Evolutionary conservation across 352 stramenopile genomes (phyloP), one percentile per base, ranked within the genome.

Genomic region (Peronospora tabacina): DNA sequence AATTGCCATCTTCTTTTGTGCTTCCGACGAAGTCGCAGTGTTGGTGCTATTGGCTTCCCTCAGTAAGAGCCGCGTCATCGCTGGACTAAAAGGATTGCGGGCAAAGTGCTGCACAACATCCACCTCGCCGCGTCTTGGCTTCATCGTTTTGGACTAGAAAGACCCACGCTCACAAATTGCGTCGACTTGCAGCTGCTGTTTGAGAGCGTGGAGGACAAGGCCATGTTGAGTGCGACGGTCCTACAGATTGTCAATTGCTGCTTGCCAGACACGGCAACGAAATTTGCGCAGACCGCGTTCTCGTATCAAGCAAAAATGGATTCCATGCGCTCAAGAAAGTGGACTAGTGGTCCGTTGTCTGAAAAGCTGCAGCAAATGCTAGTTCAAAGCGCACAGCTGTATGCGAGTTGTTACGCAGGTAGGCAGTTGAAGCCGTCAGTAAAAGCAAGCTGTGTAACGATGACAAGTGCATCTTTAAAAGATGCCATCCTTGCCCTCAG

Each of bases 181-280:
- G 32, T 68, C 3, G 65, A 74, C 19, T 41, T 74, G 48, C 56
- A 74, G 34, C 32, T 74, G 20, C 32, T 63, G 7, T 57, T 61
- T 19, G 57, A 70, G 42, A 55, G 41, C 22, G 2, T 44, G 11
- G 39, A 60, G n/a, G 46, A 71, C 19, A 28, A 24, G 4, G 28
- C 39, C 2, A 26, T 29, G 15, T 16, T 44, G 9, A 29, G 54
- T 16, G 54, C 49, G 30, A 36, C 49, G 49, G 33, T 64, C 7
- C 29, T 65, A 32, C 44, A 58, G 33, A 54, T 70, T 32, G 34
- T 39, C 17, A 36, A 38, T 2, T 13, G 16, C 32, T 55, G 22
- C 38, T 60, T 17, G n/a, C 30, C 32, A 33, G 12, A 50, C 20
- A 3, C 19, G 3, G 12, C 33, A n/a, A 22, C 28, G 12, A 30